phyloP scores from a whole-genome alignment of 768 basidiomycete genomes.

The Amanita rimosa region DNA sequence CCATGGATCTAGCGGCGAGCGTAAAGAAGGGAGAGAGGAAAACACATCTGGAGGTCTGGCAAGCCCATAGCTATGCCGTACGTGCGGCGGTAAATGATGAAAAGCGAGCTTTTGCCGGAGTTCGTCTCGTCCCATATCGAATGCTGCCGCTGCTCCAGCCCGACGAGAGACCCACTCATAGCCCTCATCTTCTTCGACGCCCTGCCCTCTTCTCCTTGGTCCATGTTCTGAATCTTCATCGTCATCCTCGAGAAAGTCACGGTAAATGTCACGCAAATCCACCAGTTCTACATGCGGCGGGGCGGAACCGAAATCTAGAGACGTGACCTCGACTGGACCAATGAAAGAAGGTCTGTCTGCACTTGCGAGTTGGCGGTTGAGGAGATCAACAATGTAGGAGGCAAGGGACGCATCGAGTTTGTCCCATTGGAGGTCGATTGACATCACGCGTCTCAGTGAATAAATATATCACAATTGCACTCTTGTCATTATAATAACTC shows the following conservation, averaged over 20 bases:
- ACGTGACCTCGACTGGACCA: constrained; percentile 80
- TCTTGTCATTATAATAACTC: not conserved
- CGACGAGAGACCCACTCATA: constrained; percentile 76
- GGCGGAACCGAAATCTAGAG: constrained; percentile 77
- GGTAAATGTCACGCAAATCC: constrained; percentile 89
- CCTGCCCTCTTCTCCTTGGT: constrained; percentile 41
- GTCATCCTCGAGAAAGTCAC: constrained; percentile 86
- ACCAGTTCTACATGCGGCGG: constrained; percentile 83
- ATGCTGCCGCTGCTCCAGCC: constrained; percentile 16
- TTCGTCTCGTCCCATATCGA: constrained; percentile 35
- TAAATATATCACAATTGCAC: not conserved
- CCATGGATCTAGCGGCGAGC: constrained; percentile 19
- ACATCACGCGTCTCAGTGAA: constrained; percentile 49
- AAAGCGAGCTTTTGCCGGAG: constrained; percentile 34
- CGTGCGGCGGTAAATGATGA: constrained; percentile 62
- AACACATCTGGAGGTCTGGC: constrained; percentile 49
- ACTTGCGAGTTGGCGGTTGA: constrained; percentile 68
- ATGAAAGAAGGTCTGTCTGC: constrained; percentile 86
- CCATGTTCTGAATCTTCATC: constrained; percentile 41
- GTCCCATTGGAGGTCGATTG: constrained; percentile 91
- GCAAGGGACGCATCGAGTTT: constrained; percentile 70
- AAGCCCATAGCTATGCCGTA: constrained; percentile 56
- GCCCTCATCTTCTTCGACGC: constrained; percentile 56
- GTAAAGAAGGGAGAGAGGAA: constrained; percentile 38
- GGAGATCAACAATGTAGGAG: constrained; percentile 51